Evolutionary conservation across 805 yeast species (phyloP).

Genomic region (Starmerella stigmatis): DNA sequence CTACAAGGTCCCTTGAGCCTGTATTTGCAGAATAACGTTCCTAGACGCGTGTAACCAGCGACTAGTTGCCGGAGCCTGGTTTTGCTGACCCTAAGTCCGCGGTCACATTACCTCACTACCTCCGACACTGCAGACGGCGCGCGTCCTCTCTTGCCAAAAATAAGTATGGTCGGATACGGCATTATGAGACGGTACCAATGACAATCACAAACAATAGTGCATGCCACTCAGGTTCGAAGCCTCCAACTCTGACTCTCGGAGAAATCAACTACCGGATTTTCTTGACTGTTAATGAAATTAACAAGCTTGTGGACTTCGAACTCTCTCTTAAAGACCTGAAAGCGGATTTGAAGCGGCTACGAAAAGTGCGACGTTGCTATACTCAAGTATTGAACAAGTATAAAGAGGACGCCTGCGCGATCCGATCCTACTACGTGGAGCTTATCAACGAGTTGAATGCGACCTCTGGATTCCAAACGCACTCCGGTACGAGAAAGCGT

Average conservation of each 20-base stretch:
- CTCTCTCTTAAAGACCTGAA: not conserved
- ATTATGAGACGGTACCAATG: too few relatives aligned
- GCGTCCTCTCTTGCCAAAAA: not conserved
- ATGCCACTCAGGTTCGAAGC: too few relatives aligned
- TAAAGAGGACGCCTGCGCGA: not conserved
- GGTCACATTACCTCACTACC: too few relatives aligned
- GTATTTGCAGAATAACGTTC: too few relatives aligned
- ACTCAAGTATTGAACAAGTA: not conserved
- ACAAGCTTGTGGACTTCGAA: constrained; percentile 1
- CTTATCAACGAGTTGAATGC: not conserved
- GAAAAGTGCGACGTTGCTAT: not conserved
- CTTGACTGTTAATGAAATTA: not conserved
- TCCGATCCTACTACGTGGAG: not conserved
- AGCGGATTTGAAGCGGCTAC: not conserved
- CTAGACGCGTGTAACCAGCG: too few relatives aligned
- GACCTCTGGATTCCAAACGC: not conserved
- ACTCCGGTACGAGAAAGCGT: not conserved
- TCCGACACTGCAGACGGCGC: too few relatives aligned
- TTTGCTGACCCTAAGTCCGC: too few relatives aligned
- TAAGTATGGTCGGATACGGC: not conserved
- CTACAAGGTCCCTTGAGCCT: too few relatives aligned
- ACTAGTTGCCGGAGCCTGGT: too few relatives aligned
- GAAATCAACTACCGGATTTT: constrained; percentile 1
- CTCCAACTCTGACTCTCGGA: constrained; percentile 1
- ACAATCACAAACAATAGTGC: not conserved